Evolutionary conservation across 2,329 filamentous ascomycete species (phyloP), one percentile per base, ranked within the genome.

Genomic region (Achaetomium macrosporum): DNA sequence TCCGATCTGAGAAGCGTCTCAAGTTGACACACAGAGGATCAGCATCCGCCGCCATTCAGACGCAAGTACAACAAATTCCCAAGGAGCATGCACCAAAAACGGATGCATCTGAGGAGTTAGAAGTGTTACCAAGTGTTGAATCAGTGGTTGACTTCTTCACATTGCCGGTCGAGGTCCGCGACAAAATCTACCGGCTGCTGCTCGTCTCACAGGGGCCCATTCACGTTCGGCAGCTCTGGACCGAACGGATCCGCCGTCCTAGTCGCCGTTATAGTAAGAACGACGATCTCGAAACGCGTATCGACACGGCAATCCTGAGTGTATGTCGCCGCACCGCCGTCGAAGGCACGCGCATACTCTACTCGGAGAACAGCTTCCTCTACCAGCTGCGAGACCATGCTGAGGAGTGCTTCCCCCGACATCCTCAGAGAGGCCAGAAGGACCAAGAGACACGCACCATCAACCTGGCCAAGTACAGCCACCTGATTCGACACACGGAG

Each of bases 321-420:
- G 65, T 64, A 2, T 73, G 69, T 62, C 59, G 56, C 3, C 49
- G 53, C 1, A 57, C 75, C 29, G 67, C 67, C 31, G 7, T 43
- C 0, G 73, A 78, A 60, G 72, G 70, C 2, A 56, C 67, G 2
- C 59, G 59, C 1, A 61, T 78, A 5, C 65, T 81, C 1, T 81
- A 76, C 52, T 71, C 73, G 2, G 65, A 71, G 29, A 80, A 80
- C 46, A 66, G 47, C 0, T 80, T 80, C 54, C 57, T 66, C 1
- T 79, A 80, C 55, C 63, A 68, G 8, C 62, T 78, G 12, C 69
- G 76, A 1, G 74, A 78, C 54, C 61, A 1, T 9, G 43, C 20
- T 7, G 31, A 8, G 9, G 19, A 42, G 17, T 43, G 42, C 4
- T 47, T 35, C 17, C 35, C 37, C 10, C 45, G 46, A 10, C 3